phyloP scores from a whole-genome alignment of 306 rosid species.

The Malus sieversii region DNA sequence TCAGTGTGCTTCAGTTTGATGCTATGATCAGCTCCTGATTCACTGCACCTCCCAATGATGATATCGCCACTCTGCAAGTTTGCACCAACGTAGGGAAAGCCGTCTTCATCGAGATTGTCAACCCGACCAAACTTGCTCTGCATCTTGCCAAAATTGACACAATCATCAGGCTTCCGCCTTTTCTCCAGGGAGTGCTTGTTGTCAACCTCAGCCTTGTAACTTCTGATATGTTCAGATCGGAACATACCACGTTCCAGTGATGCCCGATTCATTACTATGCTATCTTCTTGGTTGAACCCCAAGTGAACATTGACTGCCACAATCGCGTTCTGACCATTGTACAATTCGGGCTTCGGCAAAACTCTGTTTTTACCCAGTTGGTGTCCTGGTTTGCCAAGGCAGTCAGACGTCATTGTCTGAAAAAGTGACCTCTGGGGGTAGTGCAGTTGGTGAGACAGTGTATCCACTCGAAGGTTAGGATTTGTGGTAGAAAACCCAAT shows the following conservation, averaged over 20 bases:
- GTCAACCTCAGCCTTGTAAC: conserved; percentile 86
- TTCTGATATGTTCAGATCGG: conserved; percentile 78
- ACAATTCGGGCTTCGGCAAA: conserved; percentile 65
- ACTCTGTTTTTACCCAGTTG: conserved; percentile 22
- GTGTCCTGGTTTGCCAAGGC: conserved; percentile 60
- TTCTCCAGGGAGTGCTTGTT: conserved; percentile 69
- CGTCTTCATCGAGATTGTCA: conserved; percentile 93
- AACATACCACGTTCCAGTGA: conserved; percentile 99
- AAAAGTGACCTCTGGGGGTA: conserved; percentile 93
- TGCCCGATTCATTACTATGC: conserved; percentile 89
- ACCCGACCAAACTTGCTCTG: conserved; percentile 85
- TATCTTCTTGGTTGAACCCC: conserved; percentile 96
- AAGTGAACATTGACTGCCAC: conserved; percentile 94
- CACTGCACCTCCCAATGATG: conserved; percentile 78
- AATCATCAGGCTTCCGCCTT: conserved; percentile 69
- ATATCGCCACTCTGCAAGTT: conserved; percentile 88
- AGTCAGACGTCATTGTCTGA: conserved; percentile 65
- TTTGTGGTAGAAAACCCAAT: conserved; percentile 75
- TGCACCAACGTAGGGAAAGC: conserved; percentile 82
- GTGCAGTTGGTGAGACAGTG: conserved; percentile 70
- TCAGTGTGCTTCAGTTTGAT: conserved; percentile 86
- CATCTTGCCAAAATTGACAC: conserved; percentile 71
- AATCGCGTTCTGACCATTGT: conserved; percentile 89
- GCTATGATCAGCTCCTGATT: conserved; percentile 84
- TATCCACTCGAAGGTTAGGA: conserved; percentile 78